Evolutionary conservation across 495 filamentous ascomycete species (phyloP).

Genomic region (Lasiosphaeria miniovina): DNA sequence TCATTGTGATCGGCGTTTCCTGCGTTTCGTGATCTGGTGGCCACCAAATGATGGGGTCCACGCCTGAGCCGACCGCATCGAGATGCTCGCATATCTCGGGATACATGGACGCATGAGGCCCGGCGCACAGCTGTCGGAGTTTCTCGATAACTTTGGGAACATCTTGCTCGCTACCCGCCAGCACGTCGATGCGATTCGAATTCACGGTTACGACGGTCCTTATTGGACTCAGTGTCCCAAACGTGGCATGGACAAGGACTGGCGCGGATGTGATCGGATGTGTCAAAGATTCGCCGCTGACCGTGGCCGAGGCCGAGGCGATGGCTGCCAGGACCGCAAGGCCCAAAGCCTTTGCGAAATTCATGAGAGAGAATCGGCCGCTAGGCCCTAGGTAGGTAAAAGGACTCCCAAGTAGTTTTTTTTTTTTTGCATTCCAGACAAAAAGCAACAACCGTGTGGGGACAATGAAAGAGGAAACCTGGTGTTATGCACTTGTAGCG

Average conservation of each 20-base stretch:
- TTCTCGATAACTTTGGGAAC: slow-evolving; percentile 19
- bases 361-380: neutral
- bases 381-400: neutral
- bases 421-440: neutral
- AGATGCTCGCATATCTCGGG: slow-evolving; percentile 22
- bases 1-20: neutral
- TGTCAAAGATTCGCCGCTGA: neutral
- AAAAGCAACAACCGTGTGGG: neutral
- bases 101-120: slow-evolving; percentile 12
- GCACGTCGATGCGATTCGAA: slow-evolving; percentile 18
- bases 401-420: neutral
- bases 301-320: neutral
- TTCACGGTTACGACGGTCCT: slow-evolving; percentile 20
- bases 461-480: too few relatives aligned
- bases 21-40: neutral
- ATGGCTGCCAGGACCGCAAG: neutral
- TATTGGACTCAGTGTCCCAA: slow-evolving; percentile 6
- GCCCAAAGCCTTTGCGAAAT: neutral
- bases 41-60: slow-evolving; percentile 5
- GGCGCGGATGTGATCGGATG: neutral
- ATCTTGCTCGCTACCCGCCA: slow-evolving; percentile 16
- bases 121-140: slow-evolving; percentile 17
- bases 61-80: neutral
- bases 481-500: too few relatives aligned
- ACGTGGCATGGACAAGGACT: neutral